These are phyloP conservation scores for Amylocarpus encephaloides DNA, from an alignment of 2,329 filamentous ascomycete genomes.

Conservation along the genomic window DNA sequence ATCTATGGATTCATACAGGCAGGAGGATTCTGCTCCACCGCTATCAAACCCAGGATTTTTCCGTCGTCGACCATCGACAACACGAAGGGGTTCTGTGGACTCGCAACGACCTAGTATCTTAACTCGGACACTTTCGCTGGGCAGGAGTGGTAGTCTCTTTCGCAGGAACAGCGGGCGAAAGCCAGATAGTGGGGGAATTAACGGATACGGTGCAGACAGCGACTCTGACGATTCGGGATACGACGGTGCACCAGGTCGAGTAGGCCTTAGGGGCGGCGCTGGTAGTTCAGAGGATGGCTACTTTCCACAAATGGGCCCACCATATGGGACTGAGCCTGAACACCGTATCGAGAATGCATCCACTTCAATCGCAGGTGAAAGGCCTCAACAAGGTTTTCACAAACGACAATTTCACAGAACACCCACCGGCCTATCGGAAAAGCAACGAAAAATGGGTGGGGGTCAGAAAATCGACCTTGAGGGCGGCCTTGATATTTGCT, in stretches of 20 bases:
- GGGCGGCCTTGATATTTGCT: conserved; percentile 74
- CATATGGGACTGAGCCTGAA: conserved; percentile 11
- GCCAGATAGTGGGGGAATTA: conserved; percentile 45
- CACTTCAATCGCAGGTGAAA: conserved; percentile 21
- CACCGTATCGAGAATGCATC: conserved; percentile 16
- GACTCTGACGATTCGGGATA: conserved; percentile 31
- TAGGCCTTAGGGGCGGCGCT: conserved; percentile 32
- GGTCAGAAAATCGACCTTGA: conserved; percentile 66
- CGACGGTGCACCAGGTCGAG: conserved; percentile 7
- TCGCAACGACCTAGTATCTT: conserved; percentile 37
- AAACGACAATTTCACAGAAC: conserved; percentile 53
- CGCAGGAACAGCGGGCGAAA: conserved; percentile 41
- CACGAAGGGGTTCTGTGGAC: conserved; percentile 34
- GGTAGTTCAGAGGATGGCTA: conserved; percentile 45
- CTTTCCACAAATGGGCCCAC: conserved; percentile 36
- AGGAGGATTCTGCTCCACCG: conserved; percentile 16
- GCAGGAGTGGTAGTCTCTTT: conserved; percentile 44
- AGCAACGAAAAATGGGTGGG: conserved; percentile 50
- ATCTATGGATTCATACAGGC: conserved; percentile 32
- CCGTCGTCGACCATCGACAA: conserved; percentile 40
- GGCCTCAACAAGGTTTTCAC: conserved; percentile 13
- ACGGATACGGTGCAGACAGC: conserved; percentile 45
- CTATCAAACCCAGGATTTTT: conserved; percentile 26
- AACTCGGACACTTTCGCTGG: conserved; percentile 56
- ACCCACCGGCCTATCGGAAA: conserved; percentile 61